Evolutionary conservation across 2,329 filamentous ascomycete species (phyloP), one percentile per base, ranked within the genome.

Genomic region (Magnaporthiopsis rhizophila): DNA sequence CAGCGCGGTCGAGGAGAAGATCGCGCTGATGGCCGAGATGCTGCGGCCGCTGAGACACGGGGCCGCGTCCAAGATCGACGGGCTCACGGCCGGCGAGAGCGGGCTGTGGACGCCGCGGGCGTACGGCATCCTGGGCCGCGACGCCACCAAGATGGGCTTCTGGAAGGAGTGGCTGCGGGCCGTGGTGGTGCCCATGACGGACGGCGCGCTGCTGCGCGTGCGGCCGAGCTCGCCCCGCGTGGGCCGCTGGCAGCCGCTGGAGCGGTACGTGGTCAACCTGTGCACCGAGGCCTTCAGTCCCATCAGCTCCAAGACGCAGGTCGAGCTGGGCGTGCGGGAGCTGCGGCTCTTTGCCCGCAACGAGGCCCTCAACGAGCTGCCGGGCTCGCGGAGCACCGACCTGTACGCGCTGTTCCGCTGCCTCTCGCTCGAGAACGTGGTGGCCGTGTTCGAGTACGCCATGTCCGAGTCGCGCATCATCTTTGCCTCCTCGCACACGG

Each of bases 141-240:
- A 99, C 73, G 82, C 83, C 15, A 89, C 87, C 66, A 85, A 96
- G 77, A 92, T 93, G 68, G 86, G 87, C 38, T 98, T 99, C 77
- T 99, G 94, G 93, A 98, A 98, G 76, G 95, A 99, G 74, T 99
- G 95, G 95, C 83, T 99, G 61, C 89, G 92, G 75, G 93, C 94
- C 8, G 85, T 98, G 12, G 82, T 95, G n/a, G 91, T 97, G 28
- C 95, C 95, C 34, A 99, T 98, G 95, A 92, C 88, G 1, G 92
- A 96, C 72, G 92, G 94, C 26, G 87, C 83, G 18, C 82, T 99
- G 36, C 78, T 95, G 69, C 85, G 93, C 65, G 87, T 99, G 9
- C 92, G 95, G 8, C 82, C 91, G 12, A 96, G 89, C 75, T 98
- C 94, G 6, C 93, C 95, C 15, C 91, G 88, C 71, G 87, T 97